Evolutionary conservation across 176 grass and related monocot genomes (phyloP).

Genomic region (Aegilops bicornis): DNA sequence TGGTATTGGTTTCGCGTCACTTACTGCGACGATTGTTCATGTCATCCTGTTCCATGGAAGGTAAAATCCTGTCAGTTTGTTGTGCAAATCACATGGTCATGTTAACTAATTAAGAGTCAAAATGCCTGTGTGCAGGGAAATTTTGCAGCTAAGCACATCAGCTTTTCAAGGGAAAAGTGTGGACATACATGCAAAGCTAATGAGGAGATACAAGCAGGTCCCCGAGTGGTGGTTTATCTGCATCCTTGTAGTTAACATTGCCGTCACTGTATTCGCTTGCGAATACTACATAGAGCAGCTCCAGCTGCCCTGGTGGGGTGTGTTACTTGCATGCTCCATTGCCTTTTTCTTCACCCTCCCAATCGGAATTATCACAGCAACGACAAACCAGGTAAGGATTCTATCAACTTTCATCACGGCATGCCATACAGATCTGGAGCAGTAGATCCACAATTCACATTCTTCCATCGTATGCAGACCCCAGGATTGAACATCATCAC

Average conservation of each 20-base stretch:
- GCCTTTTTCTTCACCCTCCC: slow-evolving; percentile 89
- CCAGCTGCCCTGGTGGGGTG: slow-evolving; percentile 88
- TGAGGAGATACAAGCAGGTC: not conserved
- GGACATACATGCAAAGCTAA: not conserved
- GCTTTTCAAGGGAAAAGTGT: not conserved
- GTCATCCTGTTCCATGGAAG: slow-evolving; percentile 87
- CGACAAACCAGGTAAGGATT: slow-evolving; percentile 52
- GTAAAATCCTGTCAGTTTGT: slow-evolving; percentile 14
- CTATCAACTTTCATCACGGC: no score
- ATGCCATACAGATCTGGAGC: not conserved
- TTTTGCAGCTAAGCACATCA: not conserved
- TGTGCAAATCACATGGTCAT: not conserved
- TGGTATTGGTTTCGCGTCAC: slow-evolving; percentile 74
- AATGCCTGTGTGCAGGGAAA: not conserved
- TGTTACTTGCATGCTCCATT: slow-evolving; percentile 60
- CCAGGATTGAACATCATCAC: slow-evolving; percentile 85
- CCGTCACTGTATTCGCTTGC: slow-evolving; percentile 41
- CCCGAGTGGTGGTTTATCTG: not conserved
- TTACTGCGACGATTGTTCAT: slow-evolving; percentile 64
- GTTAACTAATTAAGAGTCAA: not conserved
- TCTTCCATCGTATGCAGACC: slow-evolving; percentile 27
- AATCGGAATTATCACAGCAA: slow-evolving; percentile 69
- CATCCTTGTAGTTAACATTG: not conserved
- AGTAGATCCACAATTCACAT: not conserved
- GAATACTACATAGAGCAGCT: slow-evolving; percentile 73